Percentiles rank a stretch among this genome's conserved stretches.
phyloP scores from a whole-genome alignment of 2,329 filamentous ascomycete genomes.

The Xylariaceae sp. region DNA sequence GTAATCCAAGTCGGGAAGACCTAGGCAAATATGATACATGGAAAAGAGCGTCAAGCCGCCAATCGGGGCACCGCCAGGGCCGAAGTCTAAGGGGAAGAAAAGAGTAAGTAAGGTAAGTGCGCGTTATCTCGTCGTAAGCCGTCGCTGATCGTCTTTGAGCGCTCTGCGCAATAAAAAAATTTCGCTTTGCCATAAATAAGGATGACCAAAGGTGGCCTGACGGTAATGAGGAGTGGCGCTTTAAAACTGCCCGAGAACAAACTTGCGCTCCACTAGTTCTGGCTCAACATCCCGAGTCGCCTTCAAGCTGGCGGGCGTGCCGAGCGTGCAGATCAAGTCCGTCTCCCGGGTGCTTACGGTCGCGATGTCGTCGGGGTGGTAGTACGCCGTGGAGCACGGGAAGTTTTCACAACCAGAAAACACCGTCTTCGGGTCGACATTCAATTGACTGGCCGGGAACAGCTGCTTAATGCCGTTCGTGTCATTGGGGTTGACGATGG shows the following conservation, averaged over 20 bases:
- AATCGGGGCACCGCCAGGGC: too few relatives aligned
- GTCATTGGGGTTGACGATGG: constrained; percentile 49
- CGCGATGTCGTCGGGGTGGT: constrained; percentile 48
- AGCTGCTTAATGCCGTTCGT: constrained; percentile 49
- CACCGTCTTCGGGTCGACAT: constrained; percentile 25
- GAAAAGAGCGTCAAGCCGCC: too few relatives aligned
- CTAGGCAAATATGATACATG: too few relatives aligned
- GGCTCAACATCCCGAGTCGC: constrained; percentile 22
- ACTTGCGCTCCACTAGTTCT: constrained; percentile 30
- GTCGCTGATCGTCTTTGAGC: constrained; percentile 25
- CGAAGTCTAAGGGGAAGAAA: too few relatives aligned
- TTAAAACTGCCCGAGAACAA: constrained; percentile 33
- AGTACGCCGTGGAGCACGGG: constrained; percentile 52
- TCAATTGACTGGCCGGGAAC: constrained; percentile 37
- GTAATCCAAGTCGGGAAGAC: too few relatives aligned
- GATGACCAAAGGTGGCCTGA: too few relatives aligned
- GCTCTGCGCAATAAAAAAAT: constrained; percentile 24
- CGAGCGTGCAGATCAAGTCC: constrained; percentile 48
- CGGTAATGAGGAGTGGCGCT: not conserved
- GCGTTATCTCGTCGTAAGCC: constrained; percentile 27
- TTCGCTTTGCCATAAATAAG: constrained; percentile 10
- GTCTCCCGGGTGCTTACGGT: constrained; percentile 46
- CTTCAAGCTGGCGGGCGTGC: constrained; percentile 28
- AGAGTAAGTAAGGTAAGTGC: not conserved
- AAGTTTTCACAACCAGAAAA: constrained; percentile 46